Evolutionary conservation across 148 eudicot species (phyloP).

Genomic region (Spergularia bocconei): DNA sequence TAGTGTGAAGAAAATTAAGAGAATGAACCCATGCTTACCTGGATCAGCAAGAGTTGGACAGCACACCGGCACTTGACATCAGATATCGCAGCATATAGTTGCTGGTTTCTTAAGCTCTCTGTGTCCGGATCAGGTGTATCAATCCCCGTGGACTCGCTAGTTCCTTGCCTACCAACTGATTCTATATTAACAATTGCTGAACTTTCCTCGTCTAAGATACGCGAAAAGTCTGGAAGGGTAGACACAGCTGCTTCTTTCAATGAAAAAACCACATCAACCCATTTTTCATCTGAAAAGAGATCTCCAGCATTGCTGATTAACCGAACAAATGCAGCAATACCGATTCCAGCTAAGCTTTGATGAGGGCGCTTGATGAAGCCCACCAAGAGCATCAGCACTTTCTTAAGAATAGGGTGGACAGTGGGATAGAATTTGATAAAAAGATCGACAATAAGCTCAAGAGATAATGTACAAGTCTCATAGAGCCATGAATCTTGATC

Average conservation of each 20-base stretch:
- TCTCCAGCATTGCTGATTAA: conserved; percentile 95
- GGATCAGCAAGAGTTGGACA: conserved; percentile 86
- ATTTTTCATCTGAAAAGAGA: conserved; percentile 81
- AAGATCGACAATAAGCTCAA: conserved; percentile 91
- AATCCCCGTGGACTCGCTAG: conserved; percentile 44
- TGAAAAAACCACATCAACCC: conserved; percentile 83
- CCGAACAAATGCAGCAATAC: conserved; percentile 96
- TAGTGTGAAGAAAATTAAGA: background rate
- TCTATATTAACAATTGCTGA: conserved; percentile 46
- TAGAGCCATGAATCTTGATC: conserved; percentile 98
- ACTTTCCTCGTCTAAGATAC: conserved; percentile 41
- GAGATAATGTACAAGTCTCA: conserved; percentile 95
- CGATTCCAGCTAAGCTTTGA: conserved; percentile 98
- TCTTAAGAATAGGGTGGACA: conserved; percentile 80
- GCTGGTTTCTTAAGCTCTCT: conserved; percentile 46
- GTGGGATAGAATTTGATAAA: conserved; percentile 86
- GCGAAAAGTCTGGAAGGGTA: conserved; percentile 87
- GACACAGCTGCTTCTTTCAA: conserved; percentile 79
- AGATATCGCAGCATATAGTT: conserved; percentile 61
- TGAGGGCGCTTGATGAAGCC: conserved; percentile 94
- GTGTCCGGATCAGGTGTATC: conserved; percentile 43
- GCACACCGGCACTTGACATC: conserved; percentile 84
- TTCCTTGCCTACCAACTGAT: conserved; percentile 32
- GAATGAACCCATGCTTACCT: conserved; percentile 44
- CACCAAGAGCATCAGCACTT: conserved; percentile 77